phyloP scores from a whole-genome alignment of 2,329 filamentous ascomycete genomes.

The Ascochyta lentis region DNA sequence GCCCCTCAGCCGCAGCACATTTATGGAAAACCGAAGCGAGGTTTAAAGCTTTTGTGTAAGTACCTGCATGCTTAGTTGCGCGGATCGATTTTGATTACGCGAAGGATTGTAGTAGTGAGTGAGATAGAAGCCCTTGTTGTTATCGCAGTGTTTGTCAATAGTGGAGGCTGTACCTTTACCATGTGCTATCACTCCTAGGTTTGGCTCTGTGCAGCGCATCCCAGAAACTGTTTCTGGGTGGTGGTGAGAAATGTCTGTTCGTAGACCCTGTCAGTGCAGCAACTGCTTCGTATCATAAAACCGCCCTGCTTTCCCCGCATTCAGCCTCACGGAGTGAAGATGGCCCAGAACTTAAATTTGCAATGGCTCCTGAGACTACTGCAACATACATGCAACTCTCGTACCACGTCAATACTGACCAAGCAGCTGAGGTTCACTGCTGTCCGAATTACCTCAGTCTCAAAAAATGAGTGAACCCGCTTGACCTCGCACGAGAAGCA shows the following conservation, averaged over 20 bases:
- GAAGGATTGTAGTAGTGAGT: neutral
- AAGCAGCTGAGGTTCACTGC: neutral
- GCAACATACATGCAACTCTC: neutral
- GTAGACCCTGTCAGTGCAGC: neutral
- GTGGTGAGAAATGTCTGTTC: no score
- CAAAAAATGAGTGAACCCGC: neutral
- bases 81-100: neutral
- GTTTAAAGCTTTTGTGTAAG: neutral
- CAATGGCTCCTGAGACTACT: neutral
- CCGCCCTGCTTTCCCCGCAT: neutral
- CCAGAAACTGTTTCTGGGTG: no score
- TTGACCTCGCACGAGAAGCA: neutral
- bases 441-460: neutral
- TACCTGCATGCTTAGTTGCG: neutral
- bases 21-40: neutral
- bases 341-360: neutral
- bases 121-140: neutral
- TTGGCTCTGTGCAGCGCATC: no score
- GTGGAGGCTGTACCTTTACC: neutral
- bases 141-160: neutral
- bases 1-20: neutral
- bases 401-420: neutral
- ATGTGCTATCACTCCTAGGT: neutral
- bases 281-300: neutral
- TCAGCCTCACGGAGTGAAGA: neutral